Base-by-base conservation (phyloP, 2,329 filamentous ascomycete species). In the Diaporthe vexans region DNA sequence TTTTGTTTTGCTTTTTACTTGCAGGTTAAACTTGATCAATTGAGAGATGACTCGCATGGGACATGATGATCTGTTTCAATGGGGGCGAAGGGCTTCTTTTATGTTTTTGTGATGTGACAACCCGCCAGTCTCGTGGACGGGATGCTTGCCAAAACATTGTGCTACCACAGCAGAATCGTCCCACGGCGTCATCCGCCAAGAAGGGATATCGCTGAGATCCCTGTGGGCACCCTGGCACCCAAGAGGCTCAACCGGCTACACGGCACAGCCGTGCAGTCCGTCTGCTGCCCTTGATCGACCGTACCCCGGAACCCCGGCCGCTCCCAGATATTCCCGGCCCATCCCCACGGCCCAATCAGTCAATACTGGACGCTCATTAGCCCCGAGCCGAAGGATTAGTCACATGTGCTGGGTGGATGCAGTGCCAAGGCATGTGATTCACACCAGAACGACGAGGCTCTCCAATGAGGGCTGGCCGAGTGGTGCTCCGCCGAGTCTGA, bases 181-280 rank as follows among this genome's bases (percentile, higher is more conserved):
- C 63, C 46, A 52, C 63, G n/a, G 29, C 63, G 63, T 67, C 63
- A 67, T 67, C 43, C 63, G 63, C 63, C 63, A 67, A 67, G 63
- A 29, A 35, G 63, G 8, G 4, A 51, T 37, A 52, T 67, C 46
- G 63, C 63, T 52, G 61, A 33, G 15, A 48, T 48, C 46, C 46
- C 46, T 48, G 46, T 48, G 46, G 19, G 46, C 61, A 65, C 24
- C 24, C 24, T 9, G 29, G 40, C 59, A 67, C 29, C 59, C 46
- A 52, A 52, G 46, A 67, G 63, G 63, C 48, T 68, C 63, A 68
- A 68, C 3, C 63, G 63, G 63, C 15, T 68, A 54, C 29, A 37
- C 63, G 63, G 63, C 63, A 68, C 46, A 33, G 6, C 48, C 48
- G 33, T 24, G 1, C 29, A 33, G 29, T 33, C 29, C 29, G 29